These are phyloP conservation scores for Pseudocercospora fuligena DNA, from an alignment of 2,329 filamentous ascomycete species.

Conservation along the genomic window DNA sequence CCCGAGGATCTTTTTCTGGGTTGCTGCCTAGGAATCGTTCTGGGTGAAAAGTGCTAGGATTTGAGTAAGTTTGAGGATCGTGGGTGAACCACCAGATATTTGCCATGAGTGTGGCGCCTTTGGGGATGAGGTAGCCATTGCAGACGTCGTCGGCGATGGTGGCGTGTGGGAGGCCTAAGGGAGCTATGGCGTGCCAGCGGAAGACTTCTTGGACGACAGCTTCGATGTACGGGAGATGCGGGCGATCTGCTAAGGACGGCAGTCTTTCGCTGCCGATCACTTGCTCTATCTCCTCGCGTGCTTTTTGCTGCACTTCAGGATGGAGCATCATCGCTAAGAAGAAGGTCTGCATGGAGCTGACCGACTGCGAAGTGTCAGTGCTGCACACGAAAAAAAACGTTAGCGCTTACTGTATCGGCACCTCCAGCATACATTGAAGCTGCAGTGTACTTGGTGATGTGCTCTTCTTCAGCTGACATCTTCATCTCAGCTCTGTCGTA, in stretches of 20 bases:
- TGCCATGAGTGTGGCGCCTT: conserved; percentile 44
- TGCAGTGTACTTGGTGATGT: conserved; percentile 49
- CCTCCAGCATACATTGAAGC: conserved; percentile 50
- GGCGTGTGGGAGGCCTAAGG: conserved; percentile 45
- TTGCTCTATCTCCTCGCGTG: conserved; percentile 40
- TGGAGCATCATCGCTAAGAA: conserved; percentile 40
- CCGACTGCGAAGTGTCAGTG: not conserved
- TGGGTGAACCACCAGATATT: conserved; percentile 45
- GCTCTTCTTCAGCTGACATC: conserved; percentile 37
- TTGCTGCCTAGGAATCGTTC: conserved; percentile 29
- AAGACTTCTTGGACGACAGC: conserved; percentile 42
- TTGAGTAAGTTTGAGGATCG: conserved; percentile 28
- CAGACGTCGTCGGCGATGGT: conserved; percentile 46
- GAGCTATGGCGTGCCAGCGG: conserved; percentile 41
- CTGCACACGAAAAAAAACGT: conserved; percentile 4
- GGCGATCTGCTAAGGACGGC: conserved; percentile 37
- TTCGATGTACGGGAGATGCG: conserved; percentile 40
- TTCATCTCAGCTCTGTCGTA: conserved; percentile 39
- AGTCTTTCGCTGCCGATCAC: conserved; percentile 36
- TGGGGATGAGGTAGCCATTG: conserved; percentile 47
- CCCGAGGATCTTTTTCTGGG: conserved; percentile 26
- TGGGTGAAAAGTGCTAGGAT: conserved; percentile 39
- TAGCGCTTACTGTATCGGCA: conserved; percentile 41
- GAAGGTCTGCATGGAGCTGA: conserved; percentile 39
- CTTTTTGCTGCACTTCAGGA: conserved; percentile 37